A percentile compares a stretch with the other conserved stretches of the same genome.
Conservation (phyloP, 2,329 filamentous ascomycete species). For the Elsinoe australis region DNA sequence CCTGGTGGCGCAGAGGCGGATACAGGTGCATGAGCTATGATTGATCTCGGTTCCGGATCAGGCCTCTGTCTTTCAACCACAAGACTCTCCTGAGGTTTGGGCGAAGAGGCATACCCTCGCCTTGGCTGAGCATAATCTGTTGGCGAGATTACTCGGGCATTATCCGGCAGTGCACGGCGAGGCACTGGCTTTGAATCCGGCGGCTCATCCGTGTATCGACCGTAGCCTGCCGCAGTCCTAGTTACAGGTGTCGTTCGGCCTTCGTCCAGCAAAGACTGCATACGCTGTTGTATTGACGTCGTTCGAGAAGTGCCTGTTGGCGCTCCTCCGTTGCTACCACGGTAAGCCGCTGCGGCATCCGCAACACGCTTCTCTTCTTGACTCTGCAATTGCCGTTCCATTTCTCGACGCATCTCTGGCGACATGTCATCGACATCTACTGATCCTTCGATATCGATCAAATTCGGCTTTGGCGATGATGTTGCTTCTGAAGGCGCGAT, state of each 20-base stretch:
- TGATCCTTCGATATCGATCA: constrained; percentile 53
- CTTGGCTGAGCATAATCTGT: constrained; percentile 6
- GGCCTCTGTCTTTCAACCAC: constrained; percentile 3
- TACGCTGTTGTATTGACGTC: constrained; percentile 82
- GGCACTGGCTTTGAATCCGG: background rate
- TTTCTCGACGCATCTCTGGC: constrained; percentile 81
- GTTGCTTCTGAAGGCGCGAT: constrained; percentile 71
- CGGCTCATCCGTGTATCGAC: constrained; percentile 62
- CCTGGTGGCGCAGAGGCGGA: constrained; percentile 31
- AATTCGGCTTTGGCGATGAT: constrained; percentile 44
- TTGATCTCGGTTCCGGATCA: constrained; percentile 16
- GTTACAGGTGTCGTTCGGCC: constrained; percentile 54
- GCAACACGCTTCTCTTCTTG: constrained; percentile 88
- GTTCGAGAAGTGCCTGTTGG: constrained; percentile 57
- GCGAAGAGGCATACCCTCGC: background rate
- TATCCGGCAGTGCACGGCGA: constrained; percentile 1
- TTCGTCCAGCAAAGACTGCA: constrained; percentile 77
- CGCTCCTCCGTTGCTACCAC: constrained; percentile 60
- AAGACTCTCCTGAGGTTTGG: background rate
- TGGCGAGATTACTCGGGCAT: constrained; percentile 12
- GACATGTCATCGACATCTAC: constrained; percentile 65
- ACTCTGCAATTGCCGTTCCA: constrained; percentile 71
- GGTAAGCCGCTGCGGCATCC: constrained; percentile 80
- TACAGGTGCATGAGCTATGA: constrained; percentile 1
- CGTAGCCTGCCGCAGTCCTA: constrained; percentile 82